A percentile compares a stretch with the other conserved stretches of the same genome.
Evolutionary conservation across 2,329 filamentous ascomycete genomes (phyloP).

Genomic region (Colletotrichum abscissum): DNA sequence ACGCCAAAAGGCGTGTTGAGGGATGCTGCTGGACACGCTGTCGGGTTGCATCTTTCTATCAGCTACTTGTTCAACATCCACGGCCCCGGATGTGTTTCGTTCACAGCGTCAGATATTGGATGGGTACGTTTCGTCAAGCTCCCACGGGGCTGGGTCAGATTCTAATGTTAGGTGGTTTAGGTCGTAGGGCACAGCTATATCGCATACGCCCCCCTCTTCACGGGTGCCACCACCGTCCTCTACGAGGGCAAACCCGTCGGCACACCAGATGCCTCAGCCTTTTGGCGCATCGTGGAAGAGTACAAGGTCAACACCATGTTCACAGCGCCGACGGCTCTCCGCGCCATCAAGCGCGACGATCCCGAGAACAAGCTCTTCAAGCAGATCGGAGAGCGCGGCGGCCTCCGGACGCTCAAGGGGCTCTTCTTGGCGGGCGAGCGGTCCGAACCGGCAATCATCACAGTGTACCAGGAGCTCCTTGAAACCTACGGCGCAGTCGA

Average conservation of each 20-base stretch:
- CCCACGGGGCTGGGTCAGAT: no score
- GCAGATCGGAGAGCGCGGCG: slow-evolving; percentile 72
- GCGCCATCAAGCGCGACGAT: slow-evolving; percentile 89
- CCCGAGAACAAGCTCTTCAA: slow-evolving; percentile 76
- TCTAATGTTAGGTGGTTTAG: neutral
- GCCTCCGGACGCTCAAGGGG: slow-evolving; percentile 76
- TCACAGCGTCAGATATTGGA: slow-evolving; percentile 87
- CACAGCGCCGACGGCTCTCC: slow-evolving; percentile 87
- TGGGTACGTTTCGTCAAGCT: slow-evolving; percentile 67
- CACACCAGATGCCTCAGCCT: slow-evolving; percentile 86
- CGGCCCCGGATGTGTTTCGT: slow-evolving; percentile 80
- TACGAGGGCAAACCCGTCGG: slow-evolving; percentile 96
- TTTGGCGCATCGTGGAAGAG: slow-evolving; percentile 89
- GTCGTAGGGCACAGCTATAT: slow-evolving; percentile 80
- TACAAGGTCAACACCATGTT: slow-evolving; percentile 87
- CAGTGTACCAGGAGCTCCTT: slow-evolving; percentile 82
- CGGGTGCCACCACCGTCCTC: slow-evolving; percentile 86
- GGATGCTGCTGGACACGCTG: slow-evolving; percentile 87
- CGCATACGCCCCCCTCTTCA: slow-evolving; percentile 86
- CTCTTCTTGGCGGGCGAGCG: slow-evolving; percentile 91
- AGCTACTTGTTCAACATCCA: slow-evolving; percentile 85
- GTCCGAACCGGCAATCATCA: slow-evolving; percentile 87
- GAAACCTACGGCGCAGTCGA: slow-evolving; percentile 72
- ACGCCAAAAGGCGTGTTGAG: slow-evolving; percentile 85
- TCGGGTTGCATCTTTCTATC: slow-evolving; percentile 85